A percentile compares a stretch with the other conserved stretches of the same genome.
phyloP scores from a whole-genome alignment of 345 rosid species.

The Citrus trifoliata region DNA sequence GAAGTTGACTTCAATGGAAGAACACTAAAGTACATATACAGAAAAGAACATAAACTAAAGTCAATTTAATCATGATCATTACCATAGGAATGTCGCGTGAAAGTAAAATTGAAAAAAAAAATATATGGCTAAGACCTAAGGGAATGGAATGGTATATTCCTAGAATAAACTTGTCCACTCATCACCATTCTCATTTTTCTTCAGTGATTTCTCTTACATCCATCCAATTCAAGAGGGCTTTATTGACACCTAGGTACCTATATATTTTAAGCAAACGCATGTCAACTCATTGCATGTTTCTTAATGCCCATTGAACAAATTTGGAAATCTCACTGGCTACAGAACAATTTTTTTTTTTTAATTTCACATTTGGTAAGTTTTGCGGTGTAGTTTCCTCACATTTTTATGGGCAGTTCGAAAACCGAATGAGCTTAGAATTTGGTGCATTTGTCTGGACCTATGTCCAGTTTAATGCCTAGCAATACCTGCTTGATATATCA shows the following conservation, averaged over 20 bases:
- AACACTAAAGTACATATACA: not conserved
- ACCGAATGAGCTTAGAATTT: not conserved
- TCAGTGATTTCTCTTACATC: not conserved
- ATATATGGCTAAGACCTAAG: not conserved
- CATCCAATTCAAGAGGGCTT: not conserved
- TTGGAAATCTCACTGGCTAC: not conserved
- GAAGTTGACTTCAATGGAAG: constrained; percentile 6
- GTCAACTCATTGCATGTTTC: not conserved
- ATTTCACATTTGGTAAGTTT: not conserved
- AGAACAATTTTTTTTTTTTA: too few species aligned
- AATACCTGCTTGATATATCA: too few species aligned
- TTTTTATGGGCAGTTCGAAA: not conserved
- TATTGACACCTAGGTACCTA: not conserved
- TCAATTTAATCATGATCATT: constrained; percentile 13
- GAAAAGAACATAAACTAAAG: not conserved
- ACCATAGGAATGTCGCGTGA: not conserved
- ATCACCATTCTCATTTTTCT: not conserved
- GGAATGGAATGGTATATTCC: constrained; percentile 17
- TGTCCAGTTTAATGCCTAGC: too few species aligned
- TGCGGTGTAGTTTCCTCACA: too few species aligned
- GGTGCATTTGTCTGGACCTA: not conserved
- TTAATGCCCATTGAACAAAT: not conserved
- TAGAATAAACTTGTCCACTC: constrained; percentile 28
- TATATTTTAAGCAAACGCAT: not conserved
- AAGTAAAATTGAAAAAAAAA: not conserved